Evolutionary conservation across 257 asterid species (phyloP), one percentile per base, ranked within the genome.

Genomic region (Gentiana straminea): DNA sequence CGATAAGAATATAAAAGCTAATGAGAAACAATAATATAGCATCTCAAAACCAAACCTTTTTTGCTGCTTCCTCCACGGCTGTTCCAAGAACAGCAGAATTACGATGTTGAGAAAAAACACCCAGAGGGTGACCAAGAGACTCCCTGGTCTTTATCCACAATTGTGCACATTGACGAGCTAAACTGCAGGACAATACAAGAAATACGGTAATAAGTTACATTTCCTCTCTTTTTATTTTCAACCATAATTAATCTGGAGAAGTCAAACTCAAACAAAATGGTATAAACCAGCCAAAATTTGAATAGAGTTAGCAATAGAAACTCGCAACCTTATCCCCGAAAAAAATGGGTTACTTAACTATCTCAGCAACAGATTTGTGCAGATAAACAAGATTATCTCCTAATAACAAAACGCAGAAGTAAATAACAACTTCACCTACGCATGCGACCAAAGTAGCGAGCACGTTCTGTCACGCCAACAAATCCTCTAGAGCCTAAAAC

Each of bases 361-460:
- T 24, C 0, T 24, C 24, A 24, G 24, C 24, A 24, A 24, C 24
- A 24, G 24, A 24, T 24, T 24, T 24, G 24, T 24, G 0, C 24
- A 24, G 24, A 24, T 24, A 24, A 41, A 41, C 46, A 41, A 41
- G 9, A 41, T 41, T 41, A 41, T 10, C 46, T 41, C 3, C 46
- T 41, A 41, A 41, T 41, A 0, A 24, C 24, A 24, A 24, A 24
- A 24, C 24, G 24, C 24, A 24, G 24, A 24, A 24, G 24, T 24
- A 24, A 24, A 24, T 24, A 24, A 24, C 24, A 24, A 24, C 24
- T 24, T 60, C 65, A 91, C 98, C 98, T 87, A 52, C 98, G 95
- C 98, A 91, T 91, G 33, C 98, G 94, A 60, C 98, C 96, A 75
- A 91, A 91, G 75, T 86, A 91, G 61, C 98, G 98, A 65, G 96